These are phyloP conservation scores for Trichophyton equinum DNA, from an alignment of 2,329 filamentous ascomycete genomes.

Conservation along the genomic window DNA sequence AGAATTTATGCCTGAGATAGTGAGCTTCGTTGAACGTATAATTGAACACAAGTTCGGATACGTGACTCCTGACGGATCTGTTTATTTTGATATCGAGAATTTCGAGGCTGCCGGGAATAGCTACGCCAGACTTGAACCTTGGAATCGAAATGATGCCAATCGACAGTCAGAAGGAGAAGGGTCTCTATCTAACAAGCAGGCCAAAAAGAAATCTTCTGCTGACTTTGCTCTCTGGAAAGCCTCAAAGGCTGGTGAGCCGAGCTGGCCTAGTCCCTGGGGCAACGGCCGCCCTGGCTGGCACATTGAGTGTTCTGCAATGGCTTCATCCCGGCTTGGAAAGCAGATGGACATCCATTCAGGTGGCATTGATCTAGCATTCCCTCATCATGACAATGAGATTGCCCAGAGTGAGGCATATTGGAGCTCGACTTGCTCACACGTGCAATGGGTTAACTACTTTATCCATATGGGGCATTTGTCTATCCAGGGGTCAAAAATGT, in stretches of 20 bases:
- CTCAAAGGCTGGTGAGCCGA: constrained; percentile 81
- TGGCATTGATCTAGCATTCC: constrained; percentile 81
- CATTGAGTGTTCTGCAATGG: constrained; percentile 95
- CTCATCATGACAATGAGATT: constrained; percentile 86
- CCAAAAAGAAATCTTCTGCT: constrained; percentile 59
- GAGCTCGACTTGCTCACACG: constrained; percentile 34
- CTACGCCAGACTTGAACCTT: constrained; percentile 75
- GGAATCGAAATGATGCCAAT: constrained; percentile 70
- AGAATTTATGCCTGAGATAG: constrained; percentile 80
- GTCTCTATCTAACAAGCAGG: constrained; percentile 49
- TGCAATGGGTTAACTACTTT: constrained; percentile 91
- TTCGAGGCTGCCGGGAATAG: constrained; percentile 76
- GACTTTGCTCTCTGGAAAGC: constrained; percentile 95
- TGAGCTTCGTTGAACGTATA: constrained; percentile 68
- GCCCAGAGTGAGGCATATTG: constrained; percentile 85
- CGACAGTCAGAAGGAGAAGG: constrained; percentile 84
- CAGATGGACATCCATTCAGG: constrained; percentile 89
- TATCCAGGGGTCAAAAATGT: constrained; percentile 90
- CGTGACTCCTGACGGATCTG: constrained; percentile 59
- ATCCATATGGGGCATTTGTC: constrained; percentile 87
- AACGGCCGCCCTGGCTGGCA: constrained; percentile 86
- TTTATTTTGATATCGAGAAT: constrained; percentile 83
- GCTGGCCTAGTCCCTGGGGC: constrained; percentile 81
- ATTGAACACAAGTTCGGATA: constrained; percentile 82
- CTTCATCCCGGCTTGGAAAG: constrained; percentile 70